phyloP scores from a whole-genome alignment of 2,329 filamentous ascomycete species.

The Botrytis aclada region DNA sequence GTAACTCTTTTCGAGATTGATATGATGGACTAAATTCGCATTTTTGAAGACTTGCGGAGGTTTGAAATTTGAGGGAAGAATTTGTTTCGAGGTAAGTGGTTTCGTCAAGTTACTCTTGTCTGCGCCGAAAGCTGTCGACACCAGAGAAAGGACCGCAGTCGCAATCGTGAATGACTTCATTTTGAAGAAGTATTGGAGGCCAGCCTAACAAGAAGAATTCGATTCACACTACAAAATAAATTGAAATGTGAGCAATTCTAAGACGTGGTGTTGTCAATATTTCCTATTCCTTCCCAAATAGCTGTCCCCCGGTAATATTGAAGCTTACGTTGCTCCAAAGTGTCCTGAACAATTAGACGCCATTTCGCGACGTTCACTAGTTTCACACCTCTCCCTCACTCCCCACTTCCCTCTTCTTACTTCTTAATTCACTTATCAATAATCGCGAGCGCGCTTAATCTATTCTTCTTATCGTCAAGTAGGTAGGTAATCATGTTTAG shows the following conservation, averaged over 20 bases:
- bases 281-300: slow-evolving; percentile 1
- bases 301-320: slow-evolving; percentile 17
- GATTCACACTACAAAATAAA: background rate
- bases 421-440: background rate
- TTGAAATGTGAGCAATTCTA: background rate
- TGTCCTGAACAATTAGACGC: slow-evolving; percentile 26
- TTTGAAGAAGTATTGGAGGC: slow-evolving; percentile 26
- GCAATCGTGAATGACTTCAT: slow-evolving; percentile 45
- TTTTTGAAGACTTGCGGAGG: slow-evolving; percentile 93
- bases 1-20: slow-evolving; percentile 92
- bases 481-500: background rate
- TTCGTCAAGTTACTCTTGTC: slow-evolving; percentile 35
- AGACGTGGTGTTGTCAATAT: slow-evolving; percentile 5
- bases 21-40: slow-evolving; percentile 81
- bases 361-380: slow-evolving; percentile 7
- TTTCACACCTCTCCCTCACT: slow-evolving; percentile 8
- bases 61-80: slow-evolving; percentile 66
- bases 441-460: background rate
- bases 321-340: slow-evolving; percentile 32
- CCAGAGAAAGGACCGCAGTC: slow-evolving; percentile 57
- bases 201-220: background rate
- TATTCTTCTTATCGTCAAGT: background rate
- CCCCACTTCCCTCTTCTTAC: background rate
- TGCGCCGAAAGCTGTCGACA: slow-evolving; percentile 33
- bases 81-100: slow-evolving; percentile 53